A percentile compares a stretch with the other conserved stretches of the same genome.
Evolutionary conservation across 768 basidiomycete genomes (phyloP).

Genomic region (Phlebiopsis flavidoalba): DNA sequence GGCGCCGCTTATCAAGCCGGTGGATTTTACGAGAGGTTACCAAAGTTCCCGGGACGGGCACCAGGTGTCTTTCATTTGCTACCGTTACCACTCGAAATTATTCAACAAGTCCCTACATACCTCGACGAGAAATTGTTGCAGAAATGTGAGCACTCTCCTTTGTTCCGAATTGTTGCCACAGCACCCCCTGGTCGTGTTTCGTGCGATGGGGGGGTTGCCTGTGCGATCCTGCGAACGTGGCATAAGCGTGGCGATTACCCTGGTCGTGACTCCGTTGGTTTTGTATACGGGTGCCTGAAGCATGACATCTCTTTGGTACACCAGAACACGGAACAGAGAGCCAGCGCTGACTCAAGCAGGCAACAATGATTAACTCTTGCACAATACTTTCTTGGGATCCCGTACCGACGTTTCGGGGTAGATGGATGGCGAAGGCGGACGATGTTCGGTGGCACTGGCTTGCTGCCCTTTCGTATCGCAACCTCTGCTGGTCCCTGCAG

Average conservation of each 20-base stretch:
- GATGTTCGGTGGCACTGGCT: neutral
- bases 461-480: slow-evolving; percentile 2
- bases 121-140: slow-evolving; percentile 5
- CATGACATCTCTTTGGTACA: neutral
- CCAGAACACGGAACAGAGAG: neutral
- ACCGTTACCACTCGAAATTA: slow-evolving; percentile 3
- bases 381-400: neutral
- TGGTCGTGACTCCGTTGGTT: neutral
- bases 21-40: slow-evolving; percentile 1
- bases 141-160: slow-evolving; percentile 9
- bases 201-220: neutral
- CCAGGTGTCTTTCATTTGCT: slow-evolving; percentile 3
- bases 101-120: slow-evolving; percentile 1
- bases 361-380: neutral
- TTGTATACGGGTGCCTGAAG: neutral
- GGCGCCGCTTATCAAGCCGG: neutral
- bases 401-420: neutral
- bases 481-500: no score
- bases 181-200: neutral
- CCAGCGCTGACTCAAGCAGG: neutral
- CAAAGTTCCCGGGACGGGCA: neutral
- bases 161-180: neutral
- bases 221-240: neutral
- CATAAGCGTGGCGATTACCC: no score
- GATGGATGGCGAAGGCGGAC: neutral